Conservation (phyloP, 2,329 filamentous ascomycete genomes). For the Fonsecaea pedrosoi region DNA sequence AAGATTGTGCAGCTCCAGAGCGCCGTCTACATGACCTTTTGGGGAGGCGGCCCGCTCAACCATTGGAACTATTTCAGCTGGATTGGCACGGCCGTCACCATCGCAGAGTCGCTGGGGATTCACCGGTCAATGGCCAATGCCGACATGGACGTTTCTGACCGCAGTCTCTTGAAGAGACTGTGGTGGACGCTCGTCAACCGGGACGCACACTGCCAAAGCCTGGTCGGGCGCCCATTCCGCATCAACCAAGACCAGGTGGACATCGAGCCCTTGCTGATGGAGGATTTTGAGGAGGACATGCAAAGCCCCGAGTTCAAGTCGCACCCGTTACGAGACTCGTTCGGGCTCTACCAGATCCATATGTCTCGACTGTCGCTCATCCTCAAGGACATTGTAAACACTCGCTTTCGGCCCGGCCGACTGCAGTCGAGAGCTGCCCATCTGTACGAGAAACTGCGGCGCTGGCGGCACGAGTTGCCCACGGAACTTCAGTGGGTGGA, state of each 20-base stretch:
- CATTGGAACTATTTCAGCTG: constrained; percentile 13
- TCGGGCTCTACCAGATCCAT: constrained; percentile 13
- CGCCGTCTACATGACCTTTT: constrained; percentile 11
- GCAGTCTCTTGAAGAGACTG: constrained; percentile 9
- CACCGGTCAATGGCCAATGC: constrained; percentile 11
- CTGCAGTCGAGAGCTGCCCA: neutral
- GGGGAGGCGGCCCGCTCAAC: neutral
- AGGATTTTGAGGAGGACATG: constrained; percentile 13
- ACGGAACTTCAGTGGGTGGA: neutral
- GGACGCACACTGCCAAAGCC: constrained; percentile 5
- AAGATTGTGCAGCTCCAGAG: constrained; percentile 18
- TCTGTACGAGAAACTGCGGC: neutral
- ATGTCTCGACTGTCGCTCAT: constrained; percentile 10
- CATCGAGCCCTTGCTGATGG: neutral
- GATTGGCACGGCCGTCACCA: constrained; percentile 6
- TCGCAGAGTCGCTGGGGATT: constrained; percentile 20
- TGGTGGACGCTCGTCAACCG: constrained; percentile 20
- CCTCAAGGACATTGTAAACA: neutral
- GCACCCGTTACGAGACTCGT: neutral
- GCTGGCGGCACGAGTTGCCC: neutral
- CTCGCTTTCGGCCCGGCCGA: neutral
- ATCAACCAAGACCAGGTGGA: constrained; percentile 7
- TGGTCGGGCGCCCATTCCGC: constrained; percentile 16
- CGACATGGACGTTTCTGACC: constrained; percentile 3
- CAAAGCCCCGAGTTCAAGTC: neutral